A percentile compares a stretch with the other conserved stretches of the same genome.
phyloP scores from a whole-genome alignment of 2,329 filamentous ascomycete genomes.

The Xylaria sp. region DNA sequence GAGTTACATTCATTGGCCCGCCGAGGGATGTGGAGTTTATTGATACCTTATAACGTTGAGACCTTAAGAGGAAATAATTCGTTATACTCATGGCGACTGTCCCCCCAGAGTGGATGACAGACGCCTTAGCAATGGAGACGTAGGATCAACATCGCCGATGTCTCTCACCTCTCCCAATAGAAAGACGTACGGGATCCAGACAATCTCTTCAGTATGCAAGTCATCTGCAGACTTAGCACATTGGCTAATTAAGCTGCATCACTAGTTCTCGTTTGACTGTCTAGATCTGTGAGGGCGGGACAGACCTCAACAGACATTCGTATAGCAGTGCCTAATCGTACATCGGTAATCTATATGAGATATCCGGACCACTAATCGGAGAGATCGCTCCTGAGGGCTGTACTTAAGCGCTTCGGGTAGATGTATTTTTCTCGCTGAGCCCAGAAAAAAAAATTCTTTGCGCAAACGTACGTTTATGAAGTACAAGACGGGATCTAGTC shows the following conservation, averaged over 20 bases:
- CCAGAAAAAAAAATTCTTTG: neutral
- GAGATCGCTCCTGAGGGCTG: conserved; percentile 1
- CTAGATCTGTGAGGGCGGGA: neutral
- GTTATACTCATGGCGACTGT: conserved; percentile 9
- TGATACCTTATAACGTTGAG: conserved; percentile 21
- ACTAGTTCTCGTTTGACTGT: conserved; percentile 1
- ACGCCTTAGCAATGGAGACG: conserved; percentile 8
- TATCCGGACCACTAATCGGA: neutral
- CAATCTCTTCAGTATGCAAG: conserved; percentile 16
- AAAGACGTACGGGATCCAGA: neutral
- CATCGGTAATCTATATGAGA: conserved; percentile 4
- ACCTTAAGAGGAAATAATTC: conserved; percentile 16
- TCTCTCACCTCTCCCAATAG: neutral
- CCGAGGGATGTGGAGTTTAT: conserved; percentile 20
- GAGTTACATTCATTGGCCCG: conserved; percentile 4
- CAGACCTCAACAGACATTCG: neutral
- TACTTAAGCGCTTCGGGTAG: neutral
- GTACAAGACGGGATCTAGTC: neutral
- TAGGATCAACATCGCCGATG: conserved; percentile 15
- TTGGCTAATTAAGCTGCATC: conserved; percentile 3
- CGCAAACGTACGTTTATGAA: conserved; percentile 4
- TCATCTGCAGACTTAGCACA: conserved; percentile 22
- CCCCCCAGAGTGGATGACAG: neutral
- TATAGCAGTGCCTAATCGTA: neutral
- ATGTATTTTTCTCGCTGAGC: neutral